Percentiles rank a stretch among this genome's conserved stretches.
These are phyloP conservation scores for rapeseed (Brassica napus) DNA, from an alignment of 345 rosid species.

Conservation along the genomic window DNA sequence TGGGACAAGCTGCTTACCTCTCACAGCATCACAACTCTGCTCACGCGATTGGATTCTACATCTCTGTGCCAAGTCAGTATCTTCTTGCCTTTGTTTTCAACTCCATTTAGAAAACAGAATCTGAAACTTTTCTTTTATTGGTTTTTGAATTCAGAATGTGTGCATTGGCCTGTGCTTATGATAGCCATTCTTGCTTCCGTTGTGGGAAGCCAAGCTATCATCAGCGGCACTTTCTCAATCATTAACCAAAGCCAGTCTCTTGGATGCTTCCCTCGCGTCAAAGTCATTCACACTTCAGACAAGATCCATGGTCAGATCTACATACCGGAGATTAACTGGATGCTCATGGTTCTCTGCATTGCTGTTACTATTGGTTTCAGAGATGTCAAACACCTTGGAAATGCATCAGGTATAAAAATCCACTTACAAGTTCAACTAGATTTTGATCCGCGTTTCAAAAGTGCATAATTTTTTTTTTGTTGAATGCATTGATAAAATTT, in stretches of 20 bases:
- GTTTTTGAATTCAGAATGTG: slow-evolving; percentile 50
- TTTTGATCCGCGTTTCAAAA: too few relatives aligned
- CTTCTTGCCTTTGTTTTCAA: not conserved
- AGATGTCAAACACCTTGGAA: slow-evolving; percentile 93
- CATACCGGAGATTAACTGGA: slow-evolving; percentile 98
- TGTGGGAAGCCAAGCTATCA: slow-evolving; percentile 99
- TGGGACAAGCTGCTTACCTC: slow-evolving; percentile 99
- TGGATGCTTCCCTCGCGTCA: slow-evolving; percentile 95
- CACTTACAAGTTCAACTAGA: not conserved
- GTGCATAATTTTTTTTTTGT: too few relatives aligned
- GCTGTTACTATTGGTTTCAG: slow-evolving; percentile 98
- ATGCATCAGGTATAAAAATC: slow-evolving; percentile 75
- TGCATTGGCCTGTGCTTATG: slow-evolving; percentile 82
- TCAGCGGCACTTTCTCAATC: slow-evolving; percentile 97
- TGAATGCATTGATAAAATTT: too few relatives aligned
- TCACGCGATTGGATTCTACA: slow-evolving; percentile 72
- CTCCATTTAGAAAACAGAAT: not conserved
- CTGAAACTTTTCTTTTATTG: slow-evolving; percentile 1
- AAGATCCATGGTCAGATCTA: slow-evolving; percentile 98
- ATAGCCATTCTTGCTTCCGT: slow-evolving; percentile 96
- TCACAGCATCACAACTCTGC: slow-evolving; percentile 76
- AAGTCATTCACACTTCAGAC: slow-evolving; percentile 95
- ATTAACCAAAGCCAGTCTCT: slow-evolving; percentile 99
- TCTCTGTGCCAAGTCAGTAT: slow-evolving; percentile 85
- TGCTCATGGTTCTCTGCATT: slow-evolving; percentile 95